Percentiles rank a stretch among this genome's conserved stretches.
phyloP scores from a whole-genome alignment of 495 filamentous ascomycete species.

The Alectoria sarmentosa region DNA sequence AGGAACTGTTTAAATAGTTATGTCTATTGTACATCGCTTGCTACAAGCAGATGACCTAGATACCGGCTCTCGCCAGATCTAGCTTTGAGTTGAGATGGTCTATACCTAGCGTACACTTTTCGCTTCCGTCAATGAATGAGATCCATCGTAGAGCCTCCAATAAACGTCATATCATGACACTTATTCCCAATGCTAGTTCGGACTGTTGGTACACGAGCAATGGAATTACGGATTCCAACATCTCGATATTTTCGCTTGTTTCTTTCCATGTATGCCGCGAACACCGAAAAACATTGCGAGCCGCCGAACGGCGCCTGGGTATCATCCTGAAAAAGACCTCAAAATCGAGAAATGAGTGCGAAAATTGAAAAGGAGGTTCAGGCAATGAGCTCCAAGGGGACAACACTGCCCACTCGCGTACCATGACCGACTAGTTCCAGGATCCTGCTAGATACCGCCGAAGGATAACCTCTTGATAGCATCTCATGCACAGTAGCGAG shows the following conservation, averaged over 20 bases:
- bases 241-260: neutral
- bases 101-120: conserved; percentile 22
- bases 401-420: conserved; percentile 22
- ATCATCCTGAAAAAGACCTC: conserved; percentile 10
- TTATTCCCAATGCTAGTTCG: conserved; percentile 12
- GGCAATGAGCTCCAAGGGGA: conserved; percentile 17
- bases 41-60: conserved; percentile 24
- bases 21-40: conserved; percentile 23
- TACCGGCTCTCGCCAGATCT: conserved; percentile 23
- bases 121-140: neutral
- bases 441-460: conserved; percentile 86
- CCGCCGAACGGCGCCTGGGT: conserved; percentile 19
- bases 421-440: conserved; percentile 76
- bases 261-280: neutral
- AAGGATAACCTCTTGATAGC: conserved; percentile 81
- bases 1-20: neutral
- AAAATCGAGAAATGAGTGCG: neutral
- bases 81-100: conserved; percentile 26
- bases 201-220: conserved; percentile 18
- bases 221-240: neutral
- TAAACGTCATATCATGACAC: neutral
- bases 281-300: neutral
- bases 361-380: neutral
- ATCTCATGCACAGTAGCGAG: conserved; percentile 81
- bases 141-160: neutral